phyloP scores from a whole-genome alignment of 2,329 filamentous ascomycete species.

The Ascochyta koolunga region DNA sequence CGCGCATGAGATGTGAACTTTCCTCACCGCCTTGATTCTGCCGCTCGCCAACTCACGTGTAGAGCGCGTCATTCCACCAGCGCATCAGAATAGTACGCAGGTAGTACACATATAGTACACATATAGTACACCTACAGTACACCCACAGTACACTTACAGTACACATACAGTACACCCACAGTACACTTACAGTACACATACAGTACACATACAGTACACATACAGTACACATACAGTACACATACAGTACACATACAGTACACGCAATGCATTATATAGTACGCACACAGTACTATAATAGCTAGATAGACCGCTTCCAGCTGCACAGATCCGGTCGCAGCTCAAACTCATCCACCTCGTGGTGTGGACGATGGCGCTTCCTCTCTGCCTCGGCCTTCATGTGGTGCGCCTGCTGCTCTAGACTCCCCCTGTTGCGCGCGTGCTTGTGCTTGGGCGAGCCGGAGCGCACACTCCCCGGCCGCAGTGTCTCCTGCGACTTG shows the following conservation, averaged over 20 bases:
- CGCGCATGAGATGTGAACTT: slow-evolving; percentile 23
- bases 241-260: no score
- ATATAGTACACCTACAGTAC: no score
- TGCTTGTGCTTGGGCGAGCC: slow-evolving; percentile 35
- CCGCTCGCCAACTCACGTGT: slow-evolving; percentile 44
- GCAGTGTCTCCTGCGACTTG: slow-evolving; percentile 46
- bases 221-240: no score
- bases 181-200: no score
- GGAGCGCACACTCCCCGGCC: slow-evolving; percentile 32
- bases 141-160: no score
- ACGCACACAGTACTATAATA: no score
- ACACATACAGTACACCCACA: no score
- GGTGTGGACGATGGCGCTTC: slow-evolving; percentile 42
- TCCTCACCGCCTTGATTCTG: slow-evolving; percentile 38
- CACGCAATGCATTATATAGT: no score
- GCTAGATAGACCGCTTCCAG: slow-evolving; percentile 51
- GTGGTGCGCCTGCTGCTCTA: slow-evolving; percentile 52
- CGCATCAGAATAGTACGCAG: no score
- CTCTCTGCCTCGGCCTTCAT: slow-evolving; percentile 50
- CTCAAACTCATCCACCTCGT: slow-evolving; percentile 58
- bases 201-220: no score
- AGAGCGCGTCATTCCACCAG: slow-evolving; percentile 19
- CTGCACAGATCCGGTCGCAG: slow-evolving; percentile 55
- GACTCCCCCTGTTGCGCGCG: slow-evolving; percentile 44
- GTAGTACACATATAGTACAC: no score